Evolutionary conservation across 2,329 filamentous ascomycete species (phyloP), one percentile per base, ranked within the genome.

Genomic region (Periconia digitata): DNA sequence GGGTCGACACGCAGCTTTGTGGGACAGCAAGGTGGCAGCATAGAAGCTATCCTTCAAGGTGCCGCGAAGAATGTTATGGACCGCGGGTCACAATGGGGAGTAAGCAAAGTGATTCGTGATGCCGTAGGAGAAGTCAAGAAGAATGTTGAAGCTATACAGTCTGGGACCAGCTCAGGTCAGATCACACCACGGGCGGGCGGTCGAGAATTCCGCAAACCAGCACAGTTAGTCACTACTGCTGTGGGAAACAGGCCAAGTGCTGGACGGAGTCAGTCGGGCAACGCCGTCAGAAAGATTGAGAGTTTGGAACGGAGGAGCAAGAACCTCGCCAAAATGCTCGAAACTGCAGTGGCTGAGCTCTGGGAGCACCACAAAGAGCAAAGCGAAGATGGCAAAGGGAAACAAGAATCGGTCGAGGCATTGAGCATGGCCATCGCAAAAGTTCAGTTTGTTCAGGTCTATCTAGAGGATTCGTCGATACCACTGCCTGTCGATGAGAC

Each of bases 91-190:
- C 86, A 84, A 62, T 83, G 91, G 53, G 88, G 88, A 6, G 86
- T 94, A 47, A 91, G 90, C 63, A 86, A 88, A 67, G 88, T 86
- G 0, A 84, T 94, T 6, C 82, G 89, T n/a, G 88, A 89, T 57
- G 89, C 89, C 16, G 81, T 94, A 63, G 86, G 85, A 8, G 90
- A 95, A 70, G 86, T 92, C 42, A 82, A 83, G 50, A 87, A 87
- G 60, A 91, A 90, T 56, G 83, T 92, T 56, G 82, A 87, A 60
- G 81, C 80, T 23, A 76, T 87, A 24, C 85, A 89, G 54, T 54
- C 61, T 12, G 59, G 56, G 13, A 49, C 44, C 4, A 67, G 68
- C 4, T 50, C 48, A 22, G 63, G 69, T 4, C 64, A 66, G 17
- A 62, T 40, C 16, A 66, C 66, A 8, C 67, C 65, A 13, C 55